Evolutionary conservation across 148 eudicot species (phyloP).

Genomic region (Rhododendron vialii): DNA sequence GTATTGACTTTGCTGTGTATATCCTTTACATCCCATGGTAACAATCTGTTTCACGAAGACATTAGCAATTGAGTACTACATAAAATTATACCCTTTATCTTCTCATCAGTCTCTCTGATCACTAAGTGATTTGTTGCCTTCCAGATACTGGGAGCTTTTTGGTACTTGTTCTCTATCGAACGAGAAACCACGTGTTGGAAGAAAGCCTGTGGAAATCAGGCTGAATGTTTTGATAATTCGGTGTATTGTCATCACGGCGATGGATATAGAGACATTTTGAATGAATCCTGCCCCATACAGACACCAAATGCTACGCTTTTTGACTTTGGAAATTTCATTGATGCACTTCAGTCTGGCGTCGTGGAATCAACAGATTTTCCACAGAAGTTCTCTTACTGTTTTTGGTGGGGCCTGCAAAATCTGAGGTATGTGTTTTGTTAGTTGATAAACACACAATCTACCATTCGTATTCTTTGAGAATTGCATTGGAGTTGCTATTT

Average conservation of each 20-base stretch:
- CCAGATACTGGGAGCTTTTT: constrained; percentile 69
- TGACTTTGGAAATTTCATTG: constrained; percentile 82
- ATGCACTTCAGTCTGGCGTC: constrained; percentile 72
- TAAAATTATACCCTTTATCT: background rate
- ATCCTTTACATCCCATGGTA: background rate
- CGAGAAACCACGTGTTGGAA: constrained; percentile 82
- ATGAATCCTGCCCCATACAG: constrained; percentile 53
- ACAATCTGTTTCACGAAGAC: background rate
- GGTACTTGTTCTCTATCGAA: constrained; percentile 93
- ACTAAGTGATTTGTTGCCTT: constrained; percentile 12
- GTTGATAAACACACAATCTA: background rate
- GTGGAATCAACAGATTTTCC: constrained; percentile 58
- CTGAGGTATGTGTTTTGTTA: constrained; percentile 40
- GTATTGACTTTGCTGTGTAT: background rate
- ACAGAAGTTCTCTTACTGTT: constrained; percentile 75
- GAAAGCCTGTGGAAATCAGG: constrained; percentile 42
- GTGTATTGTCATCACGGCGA: constrained; percentile 39
- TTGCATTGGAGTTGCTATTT: background rate
- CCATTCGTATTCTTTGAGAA: background rate
- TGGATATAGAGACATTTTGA: constrained; percentile 33
- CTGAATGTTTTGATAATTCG: constrained; percentile 32
- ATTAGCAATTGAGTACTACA: background rate
- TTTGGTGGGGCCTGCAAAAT: constrained; percentile 94
- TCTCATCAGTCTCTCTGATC: background rate
- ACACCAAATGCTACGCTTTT: constrained; percentile 44